phyloP scores from a whole-genome alignment of 2,329 filamentous ascomycete species.

The Ceratocystis cubensis region DNA sequence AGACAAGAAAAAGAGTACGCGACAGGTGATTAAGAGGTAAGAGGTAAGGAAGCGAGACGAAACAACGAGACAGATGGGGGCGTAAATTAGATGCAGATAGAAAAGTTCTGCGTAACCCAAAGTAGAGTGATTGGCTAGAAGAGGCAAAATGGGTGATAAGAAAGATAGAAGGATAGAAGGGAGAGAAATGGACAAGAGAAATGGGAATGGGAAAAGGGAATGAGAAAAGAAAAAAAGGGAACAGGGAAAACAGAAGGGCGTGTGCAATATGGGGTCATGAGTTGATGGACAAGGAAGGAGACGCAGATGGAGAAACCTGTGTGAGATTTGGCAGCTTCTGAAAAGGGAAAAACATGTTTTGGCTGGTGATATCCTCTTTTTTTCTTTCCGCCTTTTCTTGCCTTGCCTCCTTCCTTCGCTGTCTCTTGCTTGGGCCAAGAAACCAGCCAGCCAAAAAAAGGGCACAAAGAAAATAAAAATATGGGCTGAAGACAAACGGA shows the following conservation, averaged over 20 bases:
- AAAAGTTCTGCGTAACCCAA: constrained; percentile 1
- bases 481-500: background rate
- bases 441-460: background rate
- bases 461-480: background rate
- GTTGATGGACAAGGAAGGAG: background rate
- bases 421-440: background rate
- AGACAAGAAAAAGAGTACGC: constrained; percentile 5
- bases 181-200: background rate
- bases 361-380: background rate
- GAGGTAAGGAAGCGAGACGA: background rate
- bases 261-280: background rate
- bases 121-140: background rate
- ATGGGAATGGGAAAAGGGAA: background rate
- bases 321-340: constrained; percentile 9
- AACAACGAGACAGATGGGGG: background rate
- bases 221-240: background rate
- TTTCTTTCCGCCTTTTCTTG: background rate
- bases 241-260: background rate
- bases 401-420: background rate
- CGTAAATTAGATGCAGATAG: constrained; percentile 6
- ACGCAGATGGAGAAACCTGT: background rate
- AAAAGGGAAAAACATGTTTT: constrained; percentile 8
- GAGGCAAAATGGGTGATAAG: background rate
- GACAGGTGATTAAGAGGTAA: background rate
- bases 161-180: background rate